A percentile compares a stretch with the other conserved stretches of the same genome.
phyloP scores from a whole-genome alignment of 2,329 filamentous ascomycete species.

The Colletotrichum acutatum region DNA sequence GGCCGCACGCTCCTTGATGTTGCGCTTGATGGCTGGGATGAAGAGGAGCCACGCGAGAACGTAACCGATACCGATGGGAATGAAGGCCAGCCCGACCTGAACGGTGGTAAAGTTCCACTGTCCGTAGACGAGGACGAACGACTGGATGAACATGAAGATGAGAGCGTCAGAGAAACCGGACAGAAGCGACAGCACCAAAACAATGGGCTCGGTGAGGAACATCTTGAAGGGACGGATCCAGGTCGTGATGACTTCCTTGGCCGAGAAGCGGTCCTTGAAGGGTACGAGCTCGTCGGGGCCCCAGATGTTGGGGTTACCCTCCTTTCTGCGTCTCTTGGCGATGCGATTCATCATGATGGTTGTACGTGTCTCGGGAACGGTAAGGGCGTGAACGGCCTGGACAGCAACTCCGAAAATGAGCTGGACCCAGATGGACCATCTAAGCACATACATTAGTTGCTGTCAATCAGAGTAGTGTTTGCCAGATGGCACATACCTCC shows the following conservation, averaged over 20 bases:
- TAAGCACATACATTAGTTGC: slow-evolving; percentile 28
- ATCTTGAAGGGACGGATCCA: slow-evolving; percentile 77
- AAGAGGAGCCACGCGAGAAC: slow-evolving; percentile 70
- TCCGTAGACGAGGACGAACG: slow-evolving; percentile 73
- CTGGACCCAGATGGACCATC: slow-evolving; percentile 84
- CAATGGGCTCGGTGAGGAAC: slow-evolving; percentile 81
- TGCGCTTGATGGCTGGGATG: slow-evolving; percentile 65
- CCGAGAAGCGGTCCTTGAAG: slow-evolving; percentile 68
- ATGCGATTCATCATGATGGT: slow-evolving; percentile 83
- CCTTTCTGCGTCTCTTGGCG: slow-evolving; percentile 77
- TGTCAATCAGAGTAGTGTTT: too few relatives aligned
- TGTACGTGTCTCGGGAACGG: slow-evolving; percentile 82
- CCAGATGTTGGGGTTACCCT: slow-evolving; percentile 70
- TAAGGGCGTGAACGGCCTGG: slow-evolving; percentile 73
- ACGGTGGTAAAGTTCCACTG: slow-evolving; percentile 73
- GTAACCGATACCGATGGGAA: slow-evolving; percentile 76
- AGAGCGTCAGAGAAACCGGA: slow-evolving; percentile 79
- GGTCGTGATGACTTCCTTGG: slow-evolving; percentile 64
- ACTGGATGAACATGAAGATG: slow-evolving; percentile 83
- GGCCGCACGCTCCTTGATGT: slow-evolving; percentile 60
- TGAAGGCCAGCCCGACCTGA: slow-evolving; percentile 69
- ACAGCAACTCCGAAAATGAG: slow-evolving; percentile 80
- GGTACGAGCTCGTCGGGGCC: slow-evolving; percentile 78
- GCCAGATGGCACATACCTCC: slow-evolving; percentile 61
- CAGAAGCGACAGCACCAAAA: slow-evolving; percentile 75